phyloP scores from a whole-genome alignment of 2,329 filamentous ascomycete genomes.

The Leptographium flavum region DNA sequence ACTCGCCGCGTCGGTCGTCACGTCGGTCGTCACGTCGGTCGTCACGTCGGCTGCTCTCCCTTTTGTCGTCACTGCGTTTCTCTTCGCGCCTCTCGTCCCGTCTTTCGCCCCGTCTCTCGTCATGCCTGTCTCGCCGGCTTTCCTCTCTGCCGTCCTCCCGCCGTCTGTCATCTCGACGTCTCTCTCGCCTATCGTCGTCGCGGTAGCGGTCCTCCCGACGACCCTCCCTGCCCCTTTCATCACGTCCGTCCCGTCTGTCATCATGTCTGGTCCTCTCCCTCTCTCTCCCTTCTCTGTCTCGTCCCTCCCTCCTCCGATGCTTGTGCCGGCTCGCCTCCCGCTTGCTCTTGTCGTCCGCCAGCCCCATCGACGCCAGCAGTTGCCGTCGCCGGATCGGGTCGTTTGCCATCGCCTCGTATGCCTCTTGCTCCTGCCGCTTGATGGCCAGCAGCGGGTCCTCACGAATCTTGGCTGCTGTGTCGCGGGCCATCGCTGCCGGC shows the following conservation, averaged over 20 bases:
- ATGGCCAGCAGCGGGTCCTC: constrained; percentile 88
- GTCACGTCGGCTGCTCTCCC: not conserved
- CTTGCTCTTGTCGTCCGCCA: constrained; percentile 24
- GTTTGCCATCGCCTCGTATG: constrained; percentile 68
- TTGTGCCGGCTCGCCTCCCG: constrained; percentile 13
- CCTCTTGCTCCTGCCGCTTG: constrained; percentile 77
- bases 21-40: not conserved
- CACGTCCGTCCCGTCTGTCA: too few relatives aligned
- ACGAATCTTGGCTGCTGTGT: constrained; percentile 73
- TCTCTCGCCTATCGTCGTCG: not conserved
- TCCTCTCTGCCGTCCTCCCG: not conserved
- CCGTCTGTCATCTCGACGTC: constrained; percentile 11
- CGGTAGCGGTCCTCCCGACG: too few relatives aligned
- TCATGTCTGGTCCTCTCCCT: too few relatives aligned
- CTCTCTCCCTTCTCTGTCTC: constrained; percentile 13
- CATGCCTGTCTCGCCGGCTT: not conserved
- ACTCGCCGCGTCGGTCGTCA: not conserved
- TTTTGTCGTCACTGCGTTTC: too few relatives aligned
- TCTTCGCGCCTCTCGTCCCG: too few relatives aligned
- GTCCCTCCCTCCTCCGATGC: not conserved
- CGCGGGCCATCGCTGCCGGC: constrained; percentile 42
- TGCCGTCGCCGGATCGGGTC: constrained; percentile 55
- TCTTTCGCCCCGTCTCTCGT: not conserved
- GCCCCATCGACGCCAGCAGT: constrained; percentile 49
- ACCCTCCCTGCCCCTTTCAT: too few relatives aligned